phyloP scores from a whole-genome alignment of 306 rosid genomes.

The Lathyrus tuberosus region DNA sequence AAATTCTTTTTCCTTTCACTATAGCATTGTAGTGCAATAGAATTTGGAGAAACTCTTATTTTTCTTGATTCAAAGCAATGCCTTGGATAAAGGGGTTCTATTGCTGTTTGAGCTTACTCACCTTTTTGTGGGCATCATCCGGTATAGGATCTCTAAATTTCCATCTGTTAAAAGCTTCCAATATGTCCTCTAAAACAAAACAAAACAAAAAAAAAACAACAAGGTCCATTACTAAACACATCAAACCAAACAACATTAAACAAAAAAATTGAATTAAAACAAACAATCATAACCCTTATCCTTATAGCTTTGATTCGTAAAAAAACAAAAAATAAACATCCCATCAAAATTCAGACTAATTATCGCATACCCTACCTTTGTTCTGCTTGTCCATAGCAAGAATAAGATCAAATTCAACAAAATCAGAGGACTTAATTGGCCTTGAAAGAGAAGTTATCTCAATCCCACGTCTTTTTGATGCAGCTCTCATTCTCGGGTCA shows the following conservation, averaged over 20 bases:
- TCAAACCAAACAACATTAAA: slow-evolving; percentile 17
- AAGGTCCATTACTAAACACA: slow-evolving; percentile 23
- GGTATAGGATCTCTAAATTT: slow-evolving; percentile 60
- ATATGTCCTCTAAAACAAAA: slow-evolving; percentile 68
- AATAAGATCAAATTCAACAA: slow-evolving; percentile 79
- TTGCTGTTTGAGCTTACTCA: slow-evolving; percentile 14
- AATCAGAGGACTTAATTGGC: slow-evolving; percentile 81
- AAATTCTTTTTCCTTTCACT: too few species aligned
- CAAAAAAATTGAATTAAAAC: not conserved
- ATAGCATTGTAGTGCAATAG: not conserved
- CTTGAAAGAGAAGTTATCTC: slow-evolving; percentile 79
- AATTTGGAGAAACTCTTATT: not conserved
- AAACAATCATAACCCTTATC: too few species aligned
- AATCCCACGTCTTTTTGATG: slow-evolving; percentile 84
- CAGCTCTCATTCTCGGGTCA: slow-evolving; percentile 90
- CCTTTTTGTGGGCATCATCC: slow-evolving; percentile 78
- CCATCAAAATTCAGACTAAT: slow-evolving; percentile 9
- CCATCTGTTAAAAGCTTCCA: slow-evolving; percentile 75
- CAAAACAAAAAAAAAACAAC: slow-evolving; percentile 37
- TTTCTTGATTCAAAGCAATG: not conserved
- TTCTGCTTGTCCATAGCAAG: slow-evolving; percentile 93
- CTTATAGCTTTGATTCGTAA: too few species aligned
- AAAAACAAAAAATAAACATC: not conserved
- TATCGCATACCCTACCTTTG: slow-evolving; percentile 50
- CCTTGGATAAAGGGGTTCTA: not conserved